Evolutionary conservation across 2,329 filamentous ascomycete species (phyloP).

Genomic region (Tolypocladium tropicale): DNA sequence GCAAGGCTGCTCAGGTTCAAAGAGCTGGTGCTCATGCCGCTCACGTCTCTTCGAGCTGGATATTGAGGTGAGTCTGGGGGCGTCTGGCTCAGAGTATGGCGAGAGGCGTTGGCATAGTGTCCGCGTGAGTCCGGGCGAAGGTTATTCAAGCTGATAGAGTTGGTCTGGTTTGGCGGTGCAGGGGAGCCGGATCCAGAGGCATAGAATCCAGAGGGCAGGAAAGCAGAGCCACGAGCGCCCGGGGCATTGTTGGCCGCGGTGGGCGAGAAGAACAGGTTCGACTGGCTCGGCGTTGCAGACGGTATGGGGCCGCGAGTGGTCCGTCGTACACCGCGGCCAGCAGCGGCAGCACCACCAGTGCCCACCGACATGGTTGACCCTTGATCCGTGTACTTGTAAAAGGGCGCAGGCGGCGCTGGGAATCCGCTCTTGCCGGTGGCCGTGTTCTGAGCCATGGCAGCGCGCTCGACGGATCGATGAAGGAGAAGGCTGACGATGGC

Average conservation of each 20-base stretch:
- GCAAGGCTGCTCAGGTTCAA: slow-evolving; percentile 48
- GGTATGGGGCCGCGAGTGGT: slow-evolving; percentile 41
- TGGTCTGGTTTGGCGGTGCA: slow-evolving; percentile 34
- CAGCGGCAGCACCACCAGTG: slow-evolving; percentile 14
- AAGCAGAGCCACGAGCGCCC: slow-evolving; percentile 62
- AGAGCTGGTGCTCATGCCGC: slow-evolving; percentile 56
- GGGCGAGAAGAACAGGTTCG: slow-evolving; percentile 88
- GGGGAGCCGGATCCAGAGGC: slow-evolving; percentile 52
- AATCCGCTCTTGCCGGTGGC: slow-evolving; percentile 61
- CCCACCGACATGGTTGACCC: slow-evolving; percentile 43
- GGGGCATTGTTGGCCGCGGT: slow-evolving; percentile 60
- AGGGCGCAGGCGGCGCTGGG: slow-evolving; percentile 44
- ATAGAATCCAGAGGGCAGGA: slow-evolving; percentile 87
- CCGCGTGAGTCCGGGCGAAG: slow-evolving; percentile 49
- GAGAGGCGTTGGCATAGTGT: slow-evolving; percentile 27
- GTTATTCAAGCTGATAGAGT: slow-evolving; percentile 51
- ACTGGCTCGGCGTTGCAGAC: slow-evolving; percentile 48
- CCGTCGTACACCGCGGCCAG: slow-evolving; percentile 40
- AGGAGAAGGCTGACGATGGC: slow-evolving; percentile 80
- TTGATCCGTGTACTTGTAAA: slow-evolving; percentile 55
- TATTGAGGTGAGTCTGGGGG: slow-evolving; percentile 57
- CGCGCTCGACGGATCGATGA: slow-evolving; percentile 80
- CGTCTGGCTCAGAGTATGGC: slow-evolving; percentile 36
- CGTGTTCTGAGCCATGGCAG: slow-evolving; percentile 63
- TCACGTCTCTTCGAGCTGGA: slow-evolving; percentile 38